Conservation (phyloP, 805 yeast genomes). For the Lipomyces orientalis region DNA sequence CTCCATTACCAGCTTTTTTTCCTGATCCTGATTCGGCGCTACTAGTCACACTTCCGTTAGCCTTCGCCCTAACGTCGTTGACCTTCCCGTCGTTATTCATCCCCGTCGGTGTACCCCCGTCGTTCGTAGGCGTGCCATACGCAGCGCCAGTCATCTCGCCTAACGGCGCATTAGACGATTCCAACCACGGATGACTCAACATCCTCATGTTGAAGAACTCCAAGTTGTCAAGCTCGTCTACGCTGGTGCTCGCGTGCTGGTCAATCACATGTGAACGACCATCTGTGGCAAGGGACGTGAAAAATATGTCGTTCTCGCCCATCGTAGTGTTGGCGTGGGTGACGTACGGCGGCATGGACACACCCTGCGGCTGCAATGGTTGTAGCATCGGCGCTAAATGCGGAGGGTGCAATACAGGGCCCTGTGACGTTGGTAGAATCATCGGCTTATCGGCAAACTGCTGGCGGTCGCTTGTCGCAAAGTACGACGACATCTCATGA, state of each 20-base stretch:
- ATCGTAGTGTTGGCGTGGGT: not conserved
- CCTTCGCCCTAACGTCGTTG: not conserved
- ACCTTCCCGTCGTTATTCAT: not conserved
- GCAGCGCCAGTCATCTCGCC: not conserved
- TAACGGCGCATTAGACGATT: conserved; percentile 8
- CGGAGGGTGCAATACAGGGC: conserved; percentile 27
- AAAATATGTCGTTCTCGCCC: conserved; percentile 25
- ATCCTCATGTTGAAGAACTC: conserved; percentile 35
- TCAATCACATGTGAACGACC: conserved; percentile 35
- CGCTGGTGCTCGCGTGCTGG: conserved; percentile 29
- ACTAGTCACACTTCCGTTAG: not conserved
- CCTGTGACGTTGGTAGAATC: conserved; percentile 23
- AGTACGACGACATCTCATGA: conserved; percentile 5
- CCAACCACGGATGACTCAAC: conserved; percentile 35
- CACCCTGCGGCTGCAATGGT: conserved; percentile 8
- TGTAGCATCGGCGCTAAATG: conserved; percentile 16
- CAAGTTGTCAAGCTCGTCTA: conserved; percentile 29
- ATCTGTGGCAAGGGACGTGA: conserved; percentile 32
- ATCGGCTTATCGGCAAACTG: conserved; percentile 14
- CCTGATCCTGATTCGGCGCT: not conserved
- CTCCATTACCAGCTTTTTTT: not conserved
- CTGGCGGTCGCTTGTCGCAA: not conserved
- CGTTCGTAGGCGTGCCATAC: not conserved
- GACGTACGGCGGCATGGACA: not conserved
- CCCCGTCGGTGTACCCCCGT: not conserved